Base-by-base conservation (phyloP, 1,284 basidiomycete species). In the Sanghuangporus weigelae region DNA sequence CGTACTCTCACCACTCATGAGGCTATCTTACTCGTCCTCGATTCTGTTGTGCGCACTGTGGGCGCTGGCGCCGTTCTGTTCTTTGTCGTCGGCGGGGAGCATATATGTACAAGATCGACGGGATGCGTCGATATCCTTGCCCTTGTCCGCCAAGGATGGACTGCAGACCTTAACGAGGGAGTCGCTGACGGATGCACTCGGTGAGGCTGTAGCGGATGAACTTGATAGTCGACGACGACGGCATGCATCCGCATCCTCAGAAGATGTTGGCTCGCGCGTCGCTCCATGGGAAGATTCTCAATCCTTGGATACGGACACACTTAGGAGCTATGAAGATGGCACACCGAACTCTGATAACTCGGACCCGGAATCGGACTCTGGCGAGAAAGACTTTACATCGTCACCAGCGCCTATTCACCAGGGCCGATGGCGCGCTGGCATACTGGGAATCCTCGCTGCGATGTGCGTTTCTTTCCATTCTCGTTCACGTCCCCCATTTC, bases 381-480 rank as follows among this genome's bases (percentile, higher is more conserved):
- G n/a, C 51, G 51, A 53, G 11, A 19, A 53, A 42, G 55, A 57
- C 19, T 57, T 57, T 35, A 35, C 40, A 7, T 57, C 55, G 55
- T 35, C 26, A 14, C 36, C 36, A 19, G 40, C 36, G 7, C 55
- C 55, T 7, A 40, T 57, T 21, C 21, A 11, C 38, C 19, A 21
- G 36, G 55, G 55, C 14, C 10, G 23, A 35, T n/a, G 55, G 38
- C 36, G 55, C n/a, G 55, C 55, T 40, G 55, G 55, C 55, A 57
- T 57, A 8, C 19, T 57, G 38, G 55, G 55, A 14, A 57, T 57
- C 7, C 55, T 57, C 40, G 40, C 10, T 14, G 40, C 36, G 36
- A 57, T 57, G 55, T 57, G 38, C 55, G 55, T 57, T 16, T 53
- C 51, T 53, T 35, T 10, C 51, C 51, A 31, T 53, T 35, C 23